Evolutionary conservation across 163 green algal species (phyloP), one percentile per base, ranked within the genome.

Genomic region (Scenedesmus sp.): DNA sequence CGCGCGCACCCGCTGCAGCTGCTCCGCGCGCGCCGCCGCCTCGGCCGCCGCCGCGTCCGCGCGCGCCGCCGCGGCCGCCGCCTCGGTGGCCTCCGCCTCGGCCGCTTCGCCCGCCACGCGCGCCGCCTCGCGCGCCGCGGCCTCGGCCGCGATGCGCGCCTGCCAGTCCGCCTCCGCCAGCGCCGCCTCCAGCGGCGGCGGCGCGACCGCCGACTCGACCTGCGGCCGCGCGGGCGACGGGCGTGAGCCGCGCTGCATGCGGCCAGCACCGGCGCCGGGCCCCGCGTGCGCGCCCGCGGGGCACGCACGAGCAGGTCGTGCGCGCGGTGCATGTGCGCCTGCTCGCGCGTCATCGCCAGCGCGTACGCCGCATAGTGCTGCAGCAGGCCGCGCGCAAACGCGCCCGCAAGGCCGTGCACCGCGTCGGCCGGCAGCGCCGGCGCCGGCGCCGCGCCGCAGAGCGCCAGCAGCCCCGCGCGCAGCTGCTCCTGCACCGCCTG

Each of bases 51-150:
- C 26, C 64, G 73, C 60, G 17, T 34, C 51, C 20, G 66, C 57
- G 20, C 24, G 54, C 47, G 64, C 76, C 31, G 74, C 77, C 17
- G 66, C 69, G 64, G 70, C 85, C 28, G 82, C 81, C 26, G 58
- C 60, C 60, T 71, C 31, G 57, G 62, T 79, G n/a, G 84, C 79
- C 36, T 60, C 45, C 29, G 36, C 48, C 15, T 63, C 62, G n/a
- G 74, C 74, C 33, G 74, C 74, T 20, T 28, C 33, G 4, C 26
- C 63, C 28, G 62, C 70, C 24, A 22, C 53, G 11, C 24, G 56
- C 28, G 39, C 54, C 24, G 54, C 62, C 34, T 72, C 71, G 17
- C 17, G 2, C 17, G 63, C 20, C 22, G 74, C 48, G 39, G 60
- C 45, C 34, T 75, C 24, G n/a, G 63, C 62, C 50, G 63, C 74